Conservation (phyloP, 768 basidiomycete genomes). For the Kwoniella sp. region DNA sequence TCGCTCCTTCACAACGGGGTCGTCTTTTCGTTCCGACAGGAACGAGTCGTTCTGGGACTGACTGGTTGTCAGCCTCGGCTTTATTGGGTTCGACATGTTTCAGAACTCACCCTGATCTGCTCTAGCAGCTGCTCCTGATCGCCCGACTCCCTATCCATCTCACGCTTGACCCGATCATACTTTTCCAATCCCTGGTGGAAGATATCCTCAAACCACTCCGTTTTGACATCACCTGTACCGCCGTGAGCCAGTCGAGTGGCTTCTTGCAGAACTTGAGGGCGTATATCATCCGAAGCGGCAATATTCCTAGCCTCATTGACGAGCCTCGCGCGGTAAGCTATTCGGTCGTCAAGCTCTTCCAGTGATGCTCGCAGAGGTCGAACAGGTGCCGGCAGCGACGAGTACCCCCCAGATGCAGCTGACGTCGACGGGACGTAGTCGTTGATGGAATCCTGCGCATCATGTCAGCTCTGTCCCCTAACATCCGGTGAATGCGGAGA, state of each 20-base stretch:
- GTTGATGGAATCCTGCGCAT: slow-evolving; percentile 27
- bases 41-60: slow-evolving; percentile 69
- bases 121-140: slow-evolving; percentile 65
- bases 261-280: slow-evolving; percentile 62
- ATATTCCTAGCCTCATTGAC: slow-evolving; percentile 63
- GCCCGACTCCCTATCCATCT: slow-evolving; percentile 59
- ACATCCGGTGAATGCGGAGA: too few relatives aligned
- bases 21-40: slow-evolving; percentile 70
- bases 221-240: slow-evolving; percentile 59
- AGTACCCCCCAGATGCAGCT: slow-evolving; percentile 42
- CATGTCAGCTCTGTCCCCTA: not conserved
- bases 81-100: not conserved
- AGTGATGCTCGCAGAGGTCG: slow-evolving; percentile 55
- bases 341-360: slow-evolving; percentile 73
- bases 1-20: slow-evolving; percentile 70
- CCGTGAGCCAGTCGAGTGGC: slow-evolving; percentile 63
- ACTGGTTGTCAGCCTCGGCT: slow-evolving; percentile 9
- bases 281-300: slow-evolving; percentile 68
- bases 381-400: slow-evolving; percentile 37
- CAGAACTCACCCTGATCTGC: slow-evolving; percentile 62
- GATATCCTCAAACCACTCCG: slow-evolving; percentile 82
- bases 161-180: slow-evolving; percentile 63
- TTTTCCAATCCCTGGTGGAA: slow-evolving; percentile 73
- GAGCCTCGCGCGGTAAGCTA: slow-evolving; percentile 59
- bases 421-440: slow-evolving; percentile 53